Evolutionary conservation across 1,139 yeast species (phyloP).

Genomic region (Debaryomycetaceae sp.): DNA sequence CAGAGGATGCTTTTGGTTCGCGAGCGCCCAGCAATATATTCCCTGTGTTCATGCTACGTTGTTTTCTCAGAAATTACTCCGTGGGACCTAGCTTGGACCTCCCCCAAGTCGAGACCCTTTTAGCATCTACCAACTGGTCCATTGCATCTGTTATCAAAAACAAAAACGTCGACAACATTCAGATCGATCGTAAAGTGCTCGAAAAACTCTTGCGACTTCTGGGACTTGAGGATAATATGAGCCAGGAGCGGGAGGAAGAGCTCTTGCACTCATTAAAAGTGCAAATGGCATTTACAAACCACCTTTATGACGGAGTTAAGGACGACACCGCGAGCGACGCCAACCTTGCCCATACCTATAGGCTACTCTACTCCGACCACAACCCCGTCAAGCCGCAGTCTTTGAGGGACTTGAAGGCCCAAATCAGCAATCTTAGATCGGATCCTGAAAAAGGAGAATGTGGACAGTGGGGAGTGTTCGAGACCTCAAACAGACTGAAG

Average conservation of each 20-base stretch:
- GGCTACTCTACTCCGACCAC: constrained; percentile 35
- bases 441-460: constrained; percentile 6
- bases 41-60: neutral
- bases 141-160: constrained; percentile 2
- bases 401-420: constrained; percentile 18
- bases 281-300: constrained; percentile 45
- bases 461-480: constrained; percentile 4
- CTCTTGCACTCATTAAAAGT: constrained; percentile 30
- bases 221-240: constrained; percentile 32
- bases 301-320: constrained; percentile 29
- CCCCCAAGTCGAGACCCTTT: constrained; percentile 1
- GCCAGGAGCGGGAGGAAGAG: constrained; percentile 19
- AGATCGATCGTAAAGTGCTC: constrained; percentile 9
- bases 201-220: constrained; percentile 38
- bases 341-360: constrained; percentile 24
- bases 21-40: too few species aligned
- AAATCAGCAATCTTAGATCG: constrained; percentile 14
- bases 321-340: constrained; percentile 11
- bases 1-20: too few species aligned
- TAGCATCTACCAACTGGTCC: constrained; percentile 3
- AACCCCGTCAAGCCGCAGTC: constrained; percentile 20
- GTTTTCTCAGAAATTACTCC: neutral
- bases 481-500: constrained; percentile 7
- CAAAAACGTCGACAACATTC: neutral
- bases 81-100: too few species aligned